phyloP scores from a whole-genome alignment of 2,329 filamentous ascomycete species.

The Akanthomyces muscarius region DNA sequence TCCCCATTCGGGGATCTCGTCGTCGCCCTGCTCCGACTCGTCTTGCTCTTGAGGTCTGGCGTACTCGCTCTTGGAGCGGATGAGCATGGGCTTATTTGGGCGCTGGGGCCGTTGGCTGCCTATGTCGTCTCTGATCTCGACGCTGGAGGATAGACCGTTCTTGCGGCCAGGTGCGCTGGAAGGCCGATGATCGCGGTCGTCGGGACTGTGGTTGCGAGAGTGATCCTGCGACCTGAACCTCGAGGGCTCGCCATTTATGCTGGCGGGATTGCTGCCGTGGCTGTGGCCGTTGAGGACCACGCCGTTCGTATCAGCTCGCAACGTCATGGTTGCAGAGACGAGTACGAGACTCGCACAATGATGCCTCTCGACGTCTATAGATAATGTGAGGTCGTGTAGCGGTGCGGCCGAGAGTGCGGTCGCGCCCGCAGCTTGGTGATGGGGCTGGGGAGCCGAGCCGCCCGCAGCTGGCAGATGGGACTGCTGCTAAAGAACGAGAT shows the following conservation, averaged over 20 bases:
- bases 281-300: slow-evolving; percentile 7
- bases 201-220: slow-evolving; percentile 12
- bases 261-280: slow-evolving; percentile 8
- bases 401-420: not conserved
- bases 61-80: slow-evolving; percentile 56
- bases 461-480: slow-evolving; percentile 1
- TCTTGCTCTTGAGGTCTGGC: slow-evolving; percentile 39
- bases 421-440: not conserved
- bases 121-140: slow-evolving; percentile 29
- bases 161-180: slow-evolving; percentile 45
- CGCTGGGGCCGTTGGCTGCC: slow-evolving; percentile 35
- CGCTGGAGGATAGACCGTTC: slow-evolving; percentile 27
- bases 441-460: not conserved
- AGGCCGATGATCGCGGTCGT: slow-evolving; percentile 34
- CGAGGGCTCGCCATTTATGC: slow-evolving; percentile 13
- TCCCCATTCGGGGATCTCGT: slow-evolving; percentile 50
- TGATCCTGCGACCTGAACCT: slow-evolving; percentile 12
- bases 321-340: not conserved
- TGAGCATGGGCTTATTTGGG: slow-evolving; percentile 46
- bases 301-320: slow-evolving; percentile 10
- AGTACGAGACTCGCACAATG: not conserved
- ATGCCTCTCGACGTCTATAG: not conserved
- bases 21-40: slow-evolving; percentile 39
- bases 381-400: not conserved
- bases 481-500: not conserved